phyloP scores from a whole-genome alignment of 148 eudicot species.

The Agrostemma githago region DNA sequence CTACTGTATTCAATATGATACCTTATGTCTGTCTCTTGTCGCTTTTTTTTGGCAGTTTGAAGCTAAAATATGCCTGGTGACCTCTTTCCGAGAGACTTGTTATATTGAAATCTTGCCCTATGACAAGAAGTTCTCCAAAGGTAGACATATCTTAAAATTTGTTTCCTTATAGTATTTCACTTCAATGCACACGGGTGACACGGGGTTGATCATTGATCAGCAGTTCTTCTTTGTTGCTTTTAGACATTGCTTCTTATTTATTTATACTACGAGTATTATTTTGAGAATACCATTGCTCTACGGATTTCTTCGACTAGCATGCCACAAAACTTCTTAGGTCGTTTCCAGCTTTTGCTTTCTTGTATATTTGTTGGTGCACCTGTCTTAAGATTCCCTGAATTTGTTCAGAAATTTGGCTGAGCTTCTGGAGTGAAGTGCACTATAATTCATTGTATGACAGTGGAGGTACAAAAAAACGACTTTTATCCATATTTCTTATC shows the following conservation, averaged over 20 bases:
- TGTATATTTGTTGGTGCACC: not conserved
- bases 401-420: conserved; percentile 62
- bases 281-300: not conserved
- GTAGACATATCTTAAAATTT: conserved; percentile 24
- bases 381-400: conserved; percentile 1
- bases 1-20: not conserved
- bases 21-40: not conserved
- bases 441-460: conserved; percentile 60
- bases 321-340: not conserved
- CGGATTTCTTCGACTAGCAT: not conserved
- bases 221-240: not conserved
- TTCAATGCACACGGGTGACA: too few relatives aligned
- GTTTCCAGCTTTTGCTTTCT: not conserved
- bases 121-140: conserved; percentile 43
- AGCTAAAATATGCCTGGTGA: conserved; percentile 62
- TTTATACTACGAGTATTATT: not conserved
- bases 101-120: conserved; percentile 76
- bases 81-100: conserved; percentile 67
- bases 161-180: not conserved
- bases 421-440: conserved; percentile 89
- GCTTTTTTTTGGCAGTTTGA: conserved; percentile 40
- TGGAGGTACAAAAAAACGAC: conserved; percentile 43
- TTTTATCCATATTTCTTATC: not conserved
- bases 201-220: not conserved
- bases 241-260: not conserved